A percentile compares a stretch with the other conserved stretches of the same genome.
These are phyloP conservation scores for Linum trigynum DNA, from an alignment of 345 rosid genomes.

Conservation along the genomic window DNA sequence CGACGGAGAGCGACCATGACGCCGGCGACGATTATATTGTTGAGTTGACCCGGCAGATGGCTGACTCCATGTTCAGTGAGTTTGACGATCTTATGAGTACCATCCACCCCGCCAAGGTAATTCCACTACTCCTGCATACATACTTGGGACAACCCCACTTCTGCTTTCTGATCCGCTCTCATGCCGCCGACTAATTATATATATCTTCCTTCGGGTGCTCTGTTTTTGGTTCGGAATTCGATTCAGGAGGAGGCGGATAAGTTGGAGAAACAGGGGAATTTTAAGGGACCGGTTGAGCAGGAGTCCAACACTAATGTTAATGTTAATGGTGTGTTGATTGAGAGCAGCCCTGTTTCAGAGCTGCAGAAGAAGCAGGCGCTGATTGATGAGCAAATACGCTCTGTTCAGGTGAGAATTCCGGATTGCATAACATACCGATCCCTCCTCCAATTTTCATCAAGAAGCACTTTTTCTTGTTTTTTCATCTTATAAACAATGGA, in stretches of 20 bases:
- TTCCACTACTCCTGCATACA: not conserved
- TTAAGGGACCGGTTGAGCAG: slow-evolving; percentile 12
- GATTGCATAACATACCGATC: not conserved
- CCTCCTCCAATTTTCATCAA: not conserved
- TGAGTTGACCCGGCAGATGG: slow-evolving; percentile 78
- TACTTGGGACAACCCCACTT: not conserved
- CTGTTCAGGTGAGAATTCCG: slow-evolving; percentile 31
- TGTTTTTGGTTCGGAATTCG: slow-evolving; percentile 19
- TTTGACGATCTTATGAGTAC: slow-evolving; percentile 15
- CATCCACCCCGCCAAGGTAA: slow-evolving; percentile 18
- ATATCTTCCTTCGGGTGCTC: not conserved
- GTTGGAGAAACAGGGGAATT: slow-evolving; percentile 24
- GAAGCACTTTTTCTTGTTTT: not conserved
- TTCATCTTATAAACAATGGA: too few species aligned
- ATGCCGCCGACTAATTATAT: too few species aligned
- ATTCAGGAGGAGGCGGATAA: slow-evolving; percentile 19
- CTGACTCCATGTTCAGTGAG: slow-evolving; percentile 54
- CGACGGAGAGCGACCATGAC: slow-evolving; percentile 16
- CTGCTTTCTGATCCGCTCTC: not conserved
- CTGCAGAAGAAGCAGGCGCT: slow-evolving; percentile 46
- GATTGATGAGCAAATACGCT: slow-evolving; percentile 49
- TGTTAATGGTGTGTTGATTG: too few species aligned
- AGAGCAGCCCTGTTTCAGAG: not conserved
- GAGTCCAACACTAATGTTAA: not conserved
- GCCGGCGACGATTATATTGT: slow-evolving; percentile 41